phyloP scores from a whole-genome alignment of 148 eudicot genomes.

The Chenopodium quinoa region DNA sequence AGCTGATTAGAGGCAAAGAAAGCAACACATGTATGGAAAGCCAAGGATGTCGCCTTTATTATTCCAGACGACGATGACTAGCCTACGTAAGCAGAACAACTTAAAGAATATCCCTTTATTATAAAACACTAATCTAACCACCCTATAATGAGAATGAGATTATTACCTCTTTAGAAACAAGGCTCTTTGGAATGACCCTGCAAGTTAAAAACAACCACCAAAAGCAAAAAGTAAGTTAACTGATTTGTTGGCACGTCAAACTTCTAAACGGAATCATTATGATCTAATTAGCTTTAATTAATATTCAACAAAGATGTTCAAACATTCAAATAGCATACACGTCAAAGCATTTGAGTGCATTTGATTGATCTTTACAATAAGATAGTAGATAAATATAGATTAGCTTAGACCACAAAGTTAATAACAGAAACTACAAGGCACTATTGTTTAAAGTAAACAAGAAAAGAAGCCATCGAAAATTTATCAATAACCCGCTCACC shows the following conservation, averaged over 20 bases:
- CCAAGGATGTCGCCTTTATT: constrained; percentile 17
- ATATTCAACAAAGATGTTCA: constrained; percentile 26
- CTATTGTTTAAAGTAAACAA: background rate
- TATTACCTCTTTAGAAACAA: constrained; percentile 83
- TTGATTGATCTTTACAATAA: constrained; percentile 10
- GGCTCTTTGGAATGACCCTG: constrained; percentile 93
- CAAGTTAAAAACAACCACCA: constrained; percentile 21
- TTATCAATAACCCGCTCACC: background rate
- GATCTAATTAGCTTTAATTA: constrained; percentile 5
- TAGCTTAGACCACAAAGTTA: background rate
- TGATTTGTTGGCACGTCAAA: constrained; percentile 20
- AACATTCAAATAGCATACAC: constrained; percentile 21
- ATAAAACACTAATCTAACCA: background rate
- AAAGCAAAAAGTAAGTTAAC: constrained; percentile 26
- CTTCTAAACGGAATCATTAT: constrained; percentile 15
- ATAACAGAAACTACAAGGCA: background rate
- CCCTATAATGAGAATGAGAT: constrained; percentile 25
- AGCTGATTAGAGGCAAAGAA: constrained; percentile 25
- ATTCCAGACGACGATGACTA: constrained; percentile 19
- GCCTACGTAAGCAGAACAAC: constrained; percentile 19
- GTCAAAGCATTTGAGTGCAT: constrained; percentile 15
- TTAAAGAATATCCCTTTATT: background rate
- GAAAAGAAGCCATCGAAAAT: background rate
- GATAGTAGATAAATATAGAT: background rate
- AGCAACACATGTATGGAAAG: constrained; percentile 20